A percentile compares a stretch with the other conserved stretches of the same genome.
Conservation (phyloP, 805 yeast species). For the Yarrowia sp. region DNA sequence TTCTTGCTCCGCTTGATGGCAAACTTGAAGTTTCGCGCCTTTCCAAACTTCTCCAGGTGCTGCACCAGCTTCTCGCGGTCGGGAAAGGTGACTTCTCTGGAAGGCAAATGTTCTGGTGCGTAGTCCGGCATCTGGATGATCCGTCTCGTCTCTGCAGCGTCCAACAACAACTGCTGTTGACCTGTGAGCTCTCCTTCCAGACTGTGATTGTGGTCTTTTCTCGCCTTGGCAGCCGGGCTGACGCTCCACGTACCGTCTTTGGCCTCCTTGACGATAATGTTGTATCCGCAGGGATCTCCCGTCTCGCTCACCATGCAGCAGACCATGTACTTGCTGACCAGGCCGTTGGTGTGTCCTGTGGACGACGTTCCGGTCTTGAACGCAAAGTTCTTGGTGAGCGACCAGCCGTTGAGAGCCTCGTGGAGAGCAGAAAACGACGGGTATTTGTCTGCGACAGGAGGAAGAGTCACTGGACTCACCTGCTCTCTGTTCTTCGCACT, state of each 20-base stretch:
- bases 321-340: constrained; percentile 11
- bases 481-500: not conserved
- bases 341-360: not conserved
- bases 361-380: constrained; percentile 8
- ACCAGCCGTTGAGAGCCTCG: not conserved
- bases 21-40: not conserved
- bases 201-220: not conserved
- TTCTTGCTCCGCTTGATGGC: not conserved
- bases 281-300: not conserved
- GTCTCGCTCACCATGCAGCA: not conserved
- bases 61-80: not conserved
- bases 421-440: not conserved
- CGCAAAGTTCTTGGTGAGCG: not conserved
- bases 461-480: not conserved
- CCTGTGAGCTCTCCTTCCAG: not conserved
- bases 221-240: not conserved
- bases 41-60: not conserved
- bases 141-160: constrained; percentile 3
- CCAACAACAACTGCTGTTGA: not conserved
- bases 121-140: constrained; percentile 7
- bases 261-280: constrained; percentile 1
- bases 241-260: not conserved
- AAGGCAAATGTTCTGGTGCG: not conserved
- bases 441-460: not conserved
- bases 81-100: not conserved